phyloP scores from a whole-genome alignment of 2,329 filamentous ascomycete genomes.

The Epichloe amarillans region DNA sequence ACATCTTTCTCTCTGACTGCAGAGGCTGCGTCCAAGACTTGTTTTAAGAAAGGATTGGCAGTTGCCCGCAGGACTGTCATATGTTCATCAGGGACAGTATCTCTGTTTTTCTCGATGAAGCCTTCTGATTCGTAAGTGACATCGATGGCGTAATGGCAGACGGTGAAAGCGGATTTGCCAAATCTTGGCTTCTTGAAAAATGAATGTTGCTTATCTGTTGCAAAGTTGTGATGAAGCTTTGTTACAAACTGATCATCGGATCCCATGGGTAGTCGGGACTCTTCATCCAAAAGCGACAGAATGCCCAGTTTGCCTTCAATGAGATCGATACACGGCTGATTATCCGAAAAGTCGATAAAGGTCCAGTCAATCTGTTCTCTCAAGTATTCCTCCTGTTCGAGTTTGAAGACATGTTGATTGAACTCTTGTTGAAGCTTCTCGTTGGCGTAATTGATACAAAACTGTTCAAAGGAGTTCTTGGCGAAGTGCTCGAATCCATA shows the following conservation, averaged over 20 bases:
- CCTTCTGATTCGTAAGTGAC: slow-evolving; percentile 98
- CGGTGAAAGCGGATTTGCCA: slow-evolving; percentile 92
- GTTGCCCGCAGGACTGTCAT: slow-evolving; percentile 83
- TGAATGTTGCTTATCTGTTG: slow-evolving; percentile 77
- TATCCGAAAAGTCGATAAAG: slow-evolving; percentile 98
- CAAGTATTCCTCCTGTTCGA: slow-evolving; percentile 96
- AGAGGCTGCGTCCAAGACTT: slow-evolving; percentile 75
- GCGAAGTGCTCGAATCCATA: slow-evolving; percentile 99
- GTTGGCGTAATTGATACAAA: slow-evolving; percentile 99
- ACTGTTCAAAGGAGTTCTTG: slow-evolving; percentile 99
- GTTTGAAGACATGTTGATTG: slow-evolving; percentile 97
- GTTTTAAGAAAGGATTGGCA: slow-evolving; percentile 69
- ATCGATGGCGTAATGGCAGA: slow-evolving; percentile 95
- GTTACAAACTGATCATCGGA: slow-evolving; percentile 94
- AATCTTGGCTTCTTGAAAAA: slow-evolving; percentile 99
- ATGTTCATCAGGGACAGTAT: slow-evolving; percentile 96
- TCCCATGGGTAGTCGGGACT: slow-evolving; percentile 92
- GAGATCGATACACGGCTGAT: slow-evolving; percentile 95
- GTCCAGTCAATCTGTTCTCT: slow-evolving; percentile 97
- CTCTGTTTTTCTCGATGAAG: slow-evolving; percentile 98
- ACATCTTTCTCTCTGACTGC: slow-evolving; percentile 82
- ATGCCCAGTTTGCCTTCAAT: slow-evolving; percentile 96
- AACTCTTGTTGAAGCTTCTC: slow-evolving; percentile 99
- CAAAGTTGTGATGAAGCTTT: slow-evolving; percentile 91
- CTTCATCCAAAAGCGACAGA: slow-evolving; percentile 83